Evolutionary conservation across 225 moss, liverwort and hornwort genomes (phyloP), one percentile per base, ranked within the genome.

Genomic region (Marchantia polymorpha): DNA sequence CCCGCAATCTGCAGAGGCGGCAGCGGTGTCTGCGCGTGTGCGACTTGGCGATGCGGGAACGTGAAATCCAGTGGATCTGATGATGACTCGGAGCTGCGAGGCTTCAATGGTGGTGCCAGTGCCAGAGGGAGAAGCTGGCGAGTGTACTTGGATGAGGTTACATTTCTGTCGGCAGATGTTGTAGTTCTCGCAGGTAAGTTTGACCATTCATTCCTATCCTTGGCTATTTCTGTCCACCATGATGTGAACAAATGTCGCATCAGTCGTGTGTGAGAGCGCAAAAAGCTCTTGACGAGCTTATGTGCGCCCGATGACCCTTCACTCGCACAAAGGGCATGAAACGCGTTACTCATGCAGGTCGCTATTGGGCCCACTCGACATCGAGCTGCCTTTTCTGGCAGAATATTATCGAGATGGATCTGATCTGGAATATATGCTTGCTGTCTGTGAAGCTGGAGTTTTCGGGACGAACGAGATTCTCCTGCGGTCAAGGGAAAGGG

Each of bases 381-480:
- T 39, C 39, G 2, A 56, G 56, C 56, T 12, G 56, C 19, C 13
- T 2, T 56, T 56, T 19, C 13, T 56, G 2, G 56, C 56, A 1
- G 14, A 56, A 6, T 56, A 56, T 12, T 56, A 56, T 13, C 56
- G 56, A 55, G 55, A 55, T 55, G 55, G 55, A 9, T 63, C 23
- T 63, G 63, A 63, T 23, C 63, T 63, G 3, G 22, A 63, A 63
- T 20, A 20, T 20, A 63, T n/a, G 39, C 29, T 69, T 12, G 20
- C 69, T 11, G 3, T 11, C 5, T 39, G 2, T 69, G 26, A 17
- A 64, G 77, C 63, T 19, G 81, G 74, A 31, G 63, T 65, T 27
- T 31, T 81, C 2, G 81, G 81, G 22, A 81, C 61, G 50, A 81
- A 46, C 7, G 58, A 73, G 74, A 81, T 81, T 20, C 74, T 74